Percentiles rank a stretch among this genome's conserved stretches.
phyloP scores from a whole-genome alignment of 148 eudicot genomes.

The Vaccinium vitisidaea region DNA sequence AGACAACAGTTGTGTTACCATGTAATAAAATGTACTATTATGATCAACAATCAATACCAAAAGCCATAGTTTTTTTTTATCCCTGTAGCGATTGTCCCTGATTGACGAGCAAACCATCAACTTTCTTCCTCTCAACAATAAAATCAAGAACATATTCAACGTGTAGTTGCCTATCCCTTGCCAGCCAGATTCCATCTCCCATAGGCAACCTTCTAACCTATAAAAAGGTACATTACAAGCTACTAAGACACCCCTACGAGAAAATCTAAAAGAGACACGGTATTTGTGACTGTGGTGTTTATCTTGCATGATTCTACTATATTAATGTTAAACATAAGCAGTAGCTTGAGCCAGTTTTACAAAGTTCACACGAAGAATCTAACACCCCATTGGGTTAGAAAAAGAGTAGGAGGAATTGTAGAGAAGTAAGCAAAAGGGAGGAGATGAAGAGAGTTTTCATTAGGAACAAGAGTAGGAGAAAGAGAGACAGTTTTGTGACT shows the following conservation, averaged over 20 bases:
- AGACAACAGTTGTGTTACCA: neutral
- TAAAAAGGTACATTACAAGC: conserved; percentile 3
- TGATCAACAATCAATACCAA: too few relatives aligned
- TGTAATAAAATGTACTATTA: too few relatives aligned
- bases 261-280: neutral
- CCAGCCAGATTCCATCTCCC: conserved; percentile 95
- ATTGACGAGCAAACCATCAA: too few relatives aligned
- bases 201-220: conserved; percentile 82
- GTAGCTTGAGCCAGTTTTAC: neutral
- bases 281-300: neutral
- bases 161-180: conserved; percentile 61
- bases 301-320: neutral
- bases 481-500: neutral
- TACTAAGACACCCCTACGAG: neutral
- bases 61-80: too few relatives aligned
- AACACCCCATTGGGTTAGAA: neutral
- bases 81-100: too few relatives aligned
- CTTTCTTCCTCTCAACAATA: conserved; percentile 89
- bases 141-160: conserved; percentile 89
- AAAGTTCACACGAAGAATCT: neutral
- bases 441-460: neutral
- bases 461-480: neutral
- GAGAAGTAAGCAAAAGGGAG: neutral
- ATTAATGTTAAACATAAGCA: neutral
- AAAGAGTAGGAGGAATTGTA: neutral